These are phyloP conservation scores for Cymbidium sinense DNA, from an alignment of 106 monocot species.

Conservation along the genomic window DNA sequence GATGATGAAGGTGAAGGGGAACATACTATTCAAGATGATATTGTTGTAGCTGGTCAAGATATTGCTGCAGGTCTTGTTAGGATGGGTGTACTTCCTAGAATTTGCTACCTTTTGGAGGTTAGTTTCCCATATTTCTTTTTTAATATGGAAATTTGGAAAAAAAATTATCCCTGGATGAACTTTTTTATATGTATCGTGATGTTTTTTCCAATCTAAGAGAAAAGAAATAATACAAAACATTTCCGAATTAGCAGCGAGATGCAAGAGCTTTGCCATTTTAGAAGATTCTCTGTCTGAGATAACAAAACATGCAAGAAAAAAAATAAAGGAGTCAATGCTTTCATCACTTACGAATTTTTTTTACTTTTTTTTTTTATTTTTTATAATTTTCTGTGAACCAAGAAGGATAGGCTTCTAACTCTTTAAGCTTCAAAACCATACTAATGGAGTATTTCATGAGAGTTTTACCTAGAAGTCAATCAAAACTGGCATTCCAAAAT, in stretches of 20 bases:
- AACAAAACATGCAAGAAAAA: background rate
- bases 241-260: background rate
- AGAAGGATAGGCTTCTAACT: too few species aligned
- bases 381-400: too few species aligned
- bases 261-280: background rate
- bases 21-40: constrained; percentile 79
- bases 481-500: background rate
- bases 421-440: background rate
- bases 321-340: too few species aligned
- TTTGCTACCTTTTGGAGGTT: constrained; percentile 95
- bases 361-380: too few species aligned
- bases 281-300: background rate
- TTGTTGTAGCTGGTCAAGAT: constrained; percentile 88
- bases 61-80: constrained; percentile 84
- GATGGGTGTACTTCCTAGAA: constrained; percentile 92
- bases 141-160: background rate
- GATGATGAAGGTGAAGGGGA: constrained; percentile 48
- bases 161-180: background rate
- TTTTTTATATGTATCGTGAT: background rate
- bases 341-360: too few species aligned
- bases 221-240: background rate
- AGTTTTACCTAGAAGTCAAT: background rate
- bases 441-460: background rate
- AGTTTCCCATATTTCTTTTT: background rate
- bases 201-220: background rate